Evolutionary conservation across 352 stramenopile species (phyloP), one percentile per base, ranked within the genome.

Genomic region (Blastocystis sp.): DNA sequence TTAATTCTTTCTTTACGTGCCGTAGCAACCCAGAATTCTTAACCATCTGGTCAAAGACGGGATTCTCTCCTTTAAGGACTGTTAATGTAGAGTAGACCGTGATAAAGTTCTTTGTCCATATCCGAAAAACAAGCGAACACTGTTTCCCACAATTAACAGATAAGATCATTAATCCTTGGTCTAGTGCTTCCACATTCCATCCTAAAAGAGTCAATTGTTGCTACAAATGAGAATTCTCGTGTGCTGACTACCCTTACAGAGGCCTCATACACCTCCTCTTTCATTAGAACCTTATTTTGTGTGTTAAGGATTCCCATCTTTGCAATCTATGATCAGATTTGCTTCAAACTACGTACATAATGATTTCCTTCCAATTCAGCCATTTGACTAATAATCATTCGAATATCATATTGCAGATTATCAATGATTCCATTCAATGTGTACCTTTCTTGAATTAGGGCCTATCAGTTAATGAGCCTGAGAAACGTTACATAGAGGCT

Each of bases 41-140:
- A 12, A 80, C 69, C 0, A 80, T 61, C 24, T 61, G n/a, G 27
- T 57, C 27, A 63, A 80, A 63, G 6, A 21, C 9, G 9, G 11
- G 21, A 14, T 29, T 65, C n/a, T 35, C 9, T 27, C 61, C 61
- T 29, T 14, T 42, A 19, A 65, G 14, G 39, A 80, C 24, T 14
- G 19, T 63, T 27, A 61, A 37, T 57, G 14, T 63, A 1, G 69
- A 63, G 16, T 12, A 39, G 4, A 80, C 43, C 19, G 37, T 65
- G 16, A 61, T 80, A n/a, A 37, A 80, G 43, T 80, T 80, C 39
- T 61, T 80, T n/a, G 69, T 80, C 69, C 39, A 80, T n/a, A 80
- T 61, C 5, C 43, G 69, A n/a, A 80, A 63, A 37, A 42, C 24
- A 19, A 80, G 6, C 5, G 16, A 63, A 54, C 69, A 80, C 9